Conservation (phyloP, 2,329 filamentous ascomycete genomes). For the Periconia sp. region DNA sequence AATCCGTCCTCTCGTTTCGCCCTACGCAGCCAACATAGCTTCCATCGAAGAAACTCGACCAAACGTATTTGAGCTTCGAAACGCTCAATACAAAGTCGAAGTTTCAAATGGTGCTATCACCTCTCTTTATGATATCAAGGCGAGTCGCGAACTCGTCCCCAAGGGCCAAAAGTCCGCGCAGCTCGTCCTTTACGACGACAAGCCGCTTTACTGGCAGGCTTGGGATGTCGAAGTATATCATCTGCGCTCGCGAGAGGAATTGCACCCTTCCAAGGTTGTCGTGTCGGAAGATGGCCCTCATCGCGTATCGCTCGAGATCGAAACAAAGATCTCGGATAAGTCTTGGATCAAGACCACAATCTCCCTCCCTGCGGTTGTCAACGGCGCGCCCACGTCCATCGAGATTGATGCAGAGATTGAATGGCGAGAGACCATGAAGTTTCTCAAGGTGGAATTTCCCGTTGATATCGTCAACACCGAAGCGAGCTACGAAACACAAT, state of each 20-base stretch:
- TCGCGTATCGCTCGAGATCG: slow-evolving; percentile 80
- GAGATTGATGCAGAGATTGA: slow-evolving; percentile 88
- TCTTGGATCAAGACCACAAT: slow-evolving; percentile 89
- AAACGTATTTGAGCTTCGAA: slow-evolving; percentile 78
- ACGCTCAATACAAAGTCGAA: slow-evolving; percentile 75
- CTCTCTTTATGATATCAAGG: slow-evolving; percentile 78
- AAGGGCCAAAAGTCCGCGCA: slow-evolving; percentile 80
- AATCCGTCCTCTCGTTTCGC: slow-evolving; percentile 31
- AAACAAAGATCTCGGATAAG: slow-evolving; percentile 84
- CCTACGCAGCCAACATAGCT: slow-evolving; percentile 40
- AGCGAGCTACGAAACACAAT: slow-evolving; percentile 94
- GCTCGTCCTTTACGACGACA: slow-evolving; percentile 94
- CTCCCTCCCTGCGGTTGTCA: slow-evolving; percentile 72
- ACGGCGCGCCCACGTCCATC: slow-evolving; percentile 71
- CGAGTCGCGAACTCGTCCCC: slow-evolving; percentile 78
- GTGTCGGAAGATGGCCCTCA: slow-evolving; percentile 76
- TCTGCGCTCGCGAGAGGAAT: slow-evolving; percentile 80
- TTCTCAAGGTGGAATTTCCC: slow-evolving; percentile 98
- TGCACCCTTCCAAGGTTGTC: slow-evolving; percentile 70
- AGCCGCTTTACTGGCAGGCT: slow-evolving; percentile 95
- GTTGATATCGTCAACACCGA: slow-evolving; percentile 90
- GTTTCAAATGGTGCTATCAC: slow-evolving; percentile 79
- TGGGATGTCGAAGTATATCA: slow-evolving; percentile 99
- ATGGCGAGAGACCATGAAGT: slow-evolving; percentile 96
- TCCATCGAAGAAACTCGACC: slow-evolving; percentile 58